phyloP scores from a whole-genome alignment of 768 basidiomycete species.

The Macrolepiota albuminosa region DNA sequence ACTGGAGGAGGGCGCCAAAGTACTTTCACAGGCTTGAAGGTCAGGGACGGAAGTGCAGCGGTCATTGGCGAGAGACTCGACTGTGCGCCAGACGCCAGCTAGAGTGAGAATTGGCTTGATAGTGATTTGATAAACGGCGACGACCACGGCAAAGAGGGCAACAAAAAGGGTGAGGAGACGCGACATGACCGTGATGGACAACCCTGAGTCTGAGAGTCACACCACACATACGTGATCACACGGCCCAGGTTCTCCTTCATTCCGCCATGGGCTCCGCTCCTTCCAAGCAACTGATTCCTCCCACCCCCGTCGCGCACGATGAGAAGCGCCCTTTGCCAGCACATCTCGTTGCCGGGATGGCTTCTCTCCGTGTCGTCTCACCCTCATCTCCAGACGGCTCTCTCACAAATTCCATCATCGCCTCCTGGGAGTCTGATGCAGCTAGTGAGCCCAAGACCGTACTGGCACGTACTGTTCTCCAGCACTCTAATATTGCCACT shows the following conservation, averaged over 20 bases:
- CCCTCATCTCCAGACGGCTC: slow-evolving; percentile 58
- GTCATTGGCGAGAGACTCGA: slow-evolving; percentile 41
- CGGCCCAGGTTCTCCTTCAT: background rate
- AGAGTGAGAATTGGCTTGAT: slow-evolving; percentile 39
- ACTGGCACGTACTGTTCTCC: slow-evolving; percentile 73
- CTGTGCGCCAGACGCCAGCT: slow-evolving; percentile 39
- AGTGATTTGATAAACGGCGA: slow-evolving; percentile 42
- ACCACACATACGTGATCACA: background rate
- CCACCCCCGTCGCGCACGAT: slow-evolving; percentile 22
- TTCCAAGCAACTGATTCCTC: slow-evolving; percentile 17
- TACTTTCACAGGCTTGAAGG: slow-evolving; percentile 69
- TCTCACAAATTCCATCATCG: slow-evolving; percentile 51
- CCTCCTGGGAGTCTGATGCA: slow-evolving; percentile 63
- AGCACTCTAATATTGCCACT: slow-evolving; percentile 60
- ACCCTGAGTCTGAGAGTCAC: background rate
- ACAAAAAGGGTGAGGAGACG: slow-evolving; percentile 26
- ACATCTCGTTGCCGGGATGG: slow-evolving; percentile 24
- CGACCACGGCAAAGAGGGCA: slow-evolving; percentile 34
- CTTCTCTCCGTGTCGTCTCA: slow-evolving; percentile 25
- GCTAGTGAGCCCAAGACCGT: slow-evolving; percentile 53
- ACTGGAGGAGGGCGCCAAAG: slow-evolving; percentile 13
- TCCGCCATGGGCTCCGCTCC: slow-evolving; percentile 24
- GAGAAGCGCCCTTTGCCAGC: slow-evolving; percentile 24
- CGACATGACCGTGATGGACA: slow-evolving; percentile 1
- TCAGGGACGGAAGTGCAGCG: slow-evolving; percentile 46